A percentile compares a stretch with the other conserved stretches of the same genome.
Conservation (phyloP, 331 rosid genomes). For the Malus hybrid region DNA sequence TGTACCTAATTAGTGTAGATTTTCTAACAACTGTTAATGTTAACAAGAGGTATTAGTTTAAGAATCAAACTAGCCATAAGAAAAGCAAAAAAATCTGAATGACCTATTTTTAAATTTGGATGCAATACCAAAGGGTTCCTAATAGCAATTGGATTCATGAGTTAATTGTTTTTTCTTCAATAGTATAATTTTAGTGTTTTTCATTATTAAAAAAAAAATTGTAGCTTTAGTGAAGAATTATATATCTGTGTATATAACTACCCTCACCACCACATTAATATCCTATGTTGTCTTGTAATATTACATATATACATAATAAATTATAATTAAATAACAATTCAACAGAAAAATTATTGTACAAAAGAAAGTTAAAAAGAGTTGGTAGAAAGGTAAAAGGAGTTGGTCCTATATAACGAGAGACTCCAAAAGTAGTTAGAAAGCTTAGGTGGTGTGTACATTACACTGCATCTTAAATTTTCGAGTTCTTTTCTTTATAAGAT, state of each 20-base stretch:
- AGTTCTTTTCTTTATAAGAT: background rate
- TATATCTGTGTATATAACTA: too few relatives aligned
- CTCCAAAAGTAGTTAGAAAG: slow-evolving; percentile 2
- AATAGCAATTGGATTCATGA: background rate
- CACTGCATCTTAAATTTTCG: background rate
- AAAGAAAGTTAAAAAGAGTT: background rate
- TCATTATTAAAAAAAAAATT: too few relatives aligned
- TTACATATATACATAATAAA: background rate
- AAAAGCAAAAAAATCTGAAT: background rate
- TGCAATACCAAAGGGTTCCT: background rate
- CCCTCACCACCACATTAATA: background rate
- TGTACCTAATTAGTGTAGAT: background rate
- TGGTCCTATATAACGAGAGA: background rate
- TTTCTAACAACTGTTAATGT: too few relatives aligned
- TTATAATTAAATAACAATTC: background rate
- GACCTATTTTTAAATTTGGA: background rate
- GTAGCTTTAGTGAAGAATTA: background rate
- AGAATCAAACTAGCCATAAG: background rate
- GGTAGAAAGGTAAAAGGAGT: too few relatives aligned
- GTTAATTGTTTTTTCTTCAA: background rate
- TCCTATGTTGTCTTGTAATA: background rate
- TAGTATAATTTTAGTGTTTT: background rate
- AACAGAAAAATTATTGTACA: background rate
- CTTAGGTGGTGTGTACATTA: background rate
- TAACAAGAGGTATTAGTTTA: background rate